Base-by-base conservation (phyloP, 805 yeast species). In the Candida nanaspora region DNA sequence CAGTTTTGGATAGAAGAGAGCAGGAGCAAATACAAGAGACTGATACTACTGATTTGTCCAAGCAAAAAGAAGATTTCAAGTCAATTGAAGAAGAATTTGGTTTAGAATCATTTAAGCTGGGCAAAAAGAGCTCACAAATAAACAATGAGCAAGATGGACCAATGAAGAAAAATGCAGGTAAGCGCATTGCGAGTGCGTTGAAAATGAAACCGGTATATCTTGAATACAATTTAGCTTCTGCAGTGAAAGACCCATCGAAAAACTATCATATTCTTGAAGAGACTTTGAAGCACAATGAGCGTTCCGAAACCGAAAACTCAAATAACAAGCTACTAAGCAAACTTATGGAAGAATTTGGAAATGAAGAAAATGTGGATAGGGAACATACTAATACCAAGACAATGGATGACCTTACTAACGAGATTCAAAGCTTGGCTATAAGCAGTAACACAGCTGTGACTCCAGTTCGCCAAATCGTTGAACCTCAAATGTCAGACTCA, bases 331-430 rank as follows among this genome's bases (percentile, higher is more conserved):
- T 70, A 28, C 41, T 45, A 1, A 53, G 46, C 1, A 51, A 49
- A 14, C 43, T 76, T 21, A 44, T 55, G 26, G 39, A 44, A 22
- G 80, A 74, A 51, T 46, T 72, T 15, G 43, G 39, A 26, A 37
- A 47, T 19, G 44, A 45, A 29, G 49, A 48, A 27, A 43, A 46
- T 36, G 64, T 65, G 38, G 46, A 6, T 4, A 26, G n/a, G 4
- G 30, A 15, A 25, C 14, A 15, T 23, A 22, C 36, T 5, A 21
- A 22, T 15, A 21, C 18, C 27, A 22, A 22, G 8, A 16, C n/a
- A n/a, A n/a, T n/a, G n/a, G n/a, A n/a, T n/a, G n/a, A n/a, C n/a
- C n/a, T n/a, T n/a, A n/a, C n/a, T n/a, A n/a, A n/a, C n/a, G n/a
- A n/a, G n/a, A n/a, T n/a, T n/a, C n/a, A n/a, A n/a, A n/a, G n/a